These are phyloP conservation scores for Pyrus pyrifolia DNA, from an alignment of 306 rosid species.

Conservation along the genomic window DNA sequence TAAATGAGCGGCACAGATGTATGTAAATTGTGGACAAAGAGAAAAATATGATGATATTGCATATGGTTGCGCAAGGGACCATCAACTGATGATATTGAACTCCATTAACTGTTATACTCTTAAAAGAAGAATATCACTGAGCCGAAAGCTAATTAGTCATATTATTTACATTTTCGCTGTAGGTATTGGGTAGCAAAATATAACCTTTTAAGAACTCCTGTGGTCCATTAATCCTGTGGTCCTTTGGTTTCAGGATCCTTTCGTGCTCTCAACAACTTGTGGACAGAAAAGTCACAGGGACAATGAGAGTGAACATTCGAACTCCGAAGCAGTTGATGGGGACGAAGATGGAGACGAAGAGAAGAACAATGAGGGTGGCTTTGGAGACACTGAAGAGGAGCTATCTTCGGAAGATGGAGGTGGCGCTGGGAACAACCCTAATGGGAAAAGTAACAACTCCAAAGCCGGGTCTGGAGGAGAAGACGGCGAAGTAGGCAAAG, in stretches of 20 bases:
- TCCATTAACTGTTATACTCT: no score
- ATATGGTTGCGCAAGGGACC: no score
- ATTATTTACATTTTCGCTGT: background rate
- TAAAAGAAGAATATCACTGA: no score
- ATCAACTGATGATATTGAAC: no score
- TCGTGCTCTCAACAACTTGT: background rate
- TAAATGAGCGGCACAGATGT: no score
- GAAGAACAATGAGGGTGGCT: constrained; percentile 9
- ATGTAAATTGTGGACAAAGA: no score
- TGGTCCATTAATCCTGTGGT: background rate
- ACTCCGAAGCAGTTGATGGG: constrained; percentile 15
- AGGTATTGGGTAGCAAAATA: background rate
- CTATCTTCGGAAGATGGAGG: constrained; percentile 30
- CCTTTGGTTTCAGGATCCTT: background rate
- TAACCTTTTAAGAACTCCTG: background rate
- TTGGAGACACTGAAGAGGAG: constrained; percentile 24
- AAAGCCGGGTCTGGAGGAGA: constrained; percentile 8
- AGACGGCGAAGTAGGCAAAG: constrained; percentile 14
- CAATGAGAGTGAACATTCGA: background rate
- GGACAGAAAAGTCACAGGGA: background rate
- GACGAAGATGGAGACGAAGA: constrained; percentile 20
- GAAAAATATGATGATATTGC: no score
- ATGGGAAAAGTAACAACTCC: constrained; percentile 12
- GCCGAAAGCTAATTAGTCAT: no score
- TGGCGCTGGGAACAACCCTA: constrained; percentile 7